Base-by-base conservation (phyloP, 495 filamentous ascomycete genomes). In the Penicillium bialowiezense region DNA sequence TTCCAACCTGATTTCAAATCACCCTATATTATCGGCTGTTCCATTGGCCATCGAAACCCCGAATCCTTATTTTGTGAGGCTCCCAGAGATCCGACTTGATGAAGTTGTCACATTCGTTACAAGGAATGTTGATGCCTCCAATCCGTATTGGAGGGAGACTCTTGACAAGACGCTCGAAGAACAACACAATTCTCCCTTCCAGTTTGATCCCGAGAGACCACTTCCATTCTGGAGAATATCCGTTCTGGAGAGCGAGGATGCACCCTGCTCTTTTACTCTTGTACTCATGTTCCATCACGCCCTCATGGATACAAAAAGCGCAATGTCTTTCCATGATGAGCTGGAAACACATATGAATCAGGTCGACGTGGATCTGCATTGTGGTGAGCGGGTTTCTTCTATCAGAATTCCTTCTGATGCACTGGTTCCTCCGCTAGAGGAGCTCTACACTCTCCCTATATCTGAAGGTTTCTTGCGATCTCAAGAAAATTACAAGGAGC, bases 211-310 rank as follows among this genome's bases (percentile, higher is more conserved):
- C 1, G 15, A 17, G 3, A 17, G 2, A 19, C 3, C 13, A 0
- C 41, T 28, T 38, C 49, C 49, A 10, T 51, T 51, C 41, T 51
- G 49, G 49, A 51, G 49, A 29, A 18, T 51, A 5, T 35, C 34
- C 18, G 41, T 51, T 17, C 15, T 51, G 32, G 49, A 51, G 26
- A 24, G 18, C 18, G 39, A n/a, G 18, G 12, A 33, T 24, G 7
- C 2, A 3, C 29, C 41, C 33, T 3, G 7, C 13, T 7, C 8
- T 31, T 51, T 38, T 29, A 29, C 15, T 5, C 36, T 51, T 20
- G 31, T 51, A 14, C 38, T 51, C 38, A 26, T 41, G 4, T 41
- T 51, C 26, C 48, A 51, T 31, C 48, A 51, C 38, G 8, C 48
- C 15, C 36, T 51, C 38, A 35, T 41, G 38, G 38, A 41, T 10